These are phyloP conservation scores for Coemansia sp. DNA, from an alignment of 192 early-diverging fungal species.

Conservation along the genomic window DNA sequence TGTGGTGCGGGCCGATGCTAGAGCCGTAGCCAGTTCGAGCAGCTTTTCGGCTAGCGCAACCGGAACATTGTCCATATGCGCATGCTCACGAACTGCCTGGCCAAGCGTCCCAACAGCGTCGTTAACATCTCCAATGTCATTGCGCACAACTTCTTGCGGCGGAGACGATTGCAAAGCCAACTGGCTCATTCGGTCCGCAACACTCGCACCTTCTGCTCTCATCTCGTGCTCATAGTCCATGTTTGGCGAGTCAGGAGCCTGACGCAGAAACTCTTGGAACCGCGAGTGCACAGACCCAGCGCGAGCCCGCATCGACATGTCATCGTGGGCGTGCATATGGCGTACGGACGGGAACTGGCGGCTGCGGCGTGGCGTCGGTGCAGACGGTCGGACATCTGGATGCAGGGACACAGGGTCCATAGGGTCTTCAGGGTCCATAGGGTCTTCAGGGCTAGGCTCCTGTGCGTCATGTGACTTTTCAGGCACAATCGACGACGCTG, in stretches of 20 bases:
- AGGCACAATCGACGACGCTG: conserved; percentile 9
- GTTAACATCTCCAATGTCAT: not conserved
- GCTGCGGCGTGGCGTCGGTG: conserved; percentile 44
- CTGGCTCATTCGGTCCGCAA: not conserved
- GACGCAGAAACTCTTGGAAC: conserved; percentile 15
- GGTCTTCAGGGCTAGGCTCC: not conserved
- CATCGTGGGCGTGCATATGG: not conserved
- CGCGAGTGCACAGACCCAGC: conserved; percentile 4
- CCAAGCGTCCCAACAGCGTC: conserved; percentile 1
- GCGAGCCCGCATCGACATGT: not conserved
- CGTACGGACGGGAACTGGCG: conserved; percentile 7
- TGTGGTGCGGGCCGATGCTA: conserved; percentile 8
- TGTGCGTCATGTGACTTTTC: not conserved
- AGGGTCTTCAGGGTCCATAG: too few species aligned
- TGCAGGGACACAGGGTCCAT: not conserved
- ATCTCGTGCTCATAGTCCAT: too few species aligned
- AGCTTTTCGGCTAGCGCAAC: conserved; percentile 35
- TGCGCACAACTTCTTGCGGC: not conserved
- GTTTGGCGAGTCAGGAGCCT: too few species aligned
- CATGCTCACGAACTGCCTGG: conserved; percentile 1
- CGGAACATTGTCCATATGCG: conserved; percentile 13
- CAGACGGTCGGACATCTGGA: conserved; percentile 19
- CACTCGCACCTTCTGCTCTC: not conserved
- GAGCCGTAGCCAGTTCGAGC: conserved; percentile 19
- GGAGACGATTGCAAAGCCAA: not conserved